Conservation (phyloP, 495 filamentous ascomycete genomes). For the Hypoxylon crocopeplum region DNA sequence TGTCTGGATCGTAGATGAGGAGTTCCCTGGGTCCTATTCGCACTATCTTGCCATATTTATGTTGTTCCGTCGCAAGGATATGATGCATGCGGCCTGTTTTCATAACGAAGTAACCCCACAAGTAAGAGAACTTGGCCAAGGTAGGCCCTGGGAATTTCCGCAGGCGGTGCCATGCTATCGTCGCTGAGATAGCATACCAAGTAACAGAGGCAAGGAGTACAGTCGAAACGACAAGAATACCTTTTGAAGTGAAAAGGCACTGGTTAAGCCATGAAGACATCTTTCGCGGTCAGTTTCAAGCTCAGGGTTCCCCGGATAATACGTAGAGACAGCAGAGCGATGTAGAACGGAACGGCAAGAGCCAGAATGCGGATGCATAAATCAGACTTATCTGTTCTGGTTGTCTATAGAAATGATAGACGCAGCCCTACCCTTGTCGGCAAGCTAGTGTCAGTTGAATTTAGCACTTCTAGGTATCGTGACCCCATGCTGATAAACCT, state of each 20-base stretch:
- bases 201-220: neutral
- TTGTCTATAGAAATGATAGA: neutral
- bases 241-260: neutral
- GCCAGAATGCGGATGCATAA: neutral
- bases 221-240: neutral
- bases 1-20: constrained; percentile 46
- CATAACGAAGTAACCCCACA: constrained; percentile 51
- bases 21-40: constrained; percentile 62
- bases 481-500: neutral
- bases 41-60: constrained; percentile 56
- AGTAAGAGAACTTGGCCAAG: constrained; percentile 59
- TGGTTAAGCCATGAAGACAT: constrained; percentile 2
- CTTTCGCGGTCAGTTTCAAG: neutral
- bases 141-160: constrained; percentile 59
- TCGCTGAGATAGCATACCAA: constrained; percentile 20
- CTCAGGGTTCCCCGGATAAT: neutral
- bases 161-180: constrained; percentile 40
- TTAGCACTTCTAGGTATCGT: neutral
- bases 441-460: neutral
- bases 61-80: constrained; percentile 33
- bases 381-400: neutral
- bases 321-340: neutral
- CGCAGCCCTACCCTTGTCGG: neutral
- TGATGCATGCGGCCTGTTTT: constrained; percentile 21
- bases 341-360: neutral